phyloP scores from a whole-genome alignment of 1,284 basidiomycete species.

The Mrakiaceae sp. region DNA sequence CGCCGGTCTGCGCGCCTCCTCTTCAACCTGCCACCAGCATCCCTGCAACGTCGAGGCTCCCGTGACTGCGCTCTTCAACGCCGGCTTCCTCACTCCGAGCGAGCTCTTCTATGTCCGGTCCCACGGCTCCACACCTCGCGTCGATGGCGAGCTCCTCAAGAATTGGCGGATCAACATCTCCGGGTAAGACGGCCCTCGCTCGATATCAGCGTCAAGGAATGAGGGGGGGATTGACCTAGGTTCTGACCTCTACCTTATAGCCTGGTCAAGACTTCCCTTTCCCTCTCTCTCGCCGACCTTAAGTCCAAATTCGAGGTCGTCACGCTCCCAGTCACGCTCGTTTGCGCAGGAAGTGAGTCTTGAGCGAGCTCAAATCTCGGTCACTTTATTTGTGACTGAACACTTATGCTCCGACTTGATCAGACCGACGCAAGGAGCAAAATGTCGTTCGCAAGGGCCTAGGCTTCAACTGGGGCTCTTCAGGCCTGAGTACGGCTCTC shows the following conservation, averaged over 20 bases:
- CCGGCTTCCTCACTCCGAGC: slow-evolving; percentile 51
- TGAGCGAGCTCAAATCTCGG: neutral
- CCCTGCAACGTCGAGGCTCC: slow-evolving; percentile 52
- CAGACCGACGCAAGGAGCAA: slow-evolving; percentile 52
- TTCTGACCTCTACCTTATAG: slow-evolving; percentile 13
- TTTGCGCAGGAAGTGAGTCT: slow-evolving; percentile 47
- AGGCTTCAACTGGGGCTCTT: slow-evolving; percentile 31
- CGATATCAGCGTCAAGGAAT: no score
- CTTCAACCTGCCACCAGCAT: slow-evolving; percentile 34
- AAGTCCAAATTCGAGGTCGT: slow-evolving; percentile 43
- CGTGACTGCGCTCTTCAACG: slow-evolving; percentile 42
- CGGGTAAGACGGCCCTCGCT: slow-evolving; percentile 28
- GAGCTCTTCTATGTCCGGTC: slow-evolving; percentile 57
- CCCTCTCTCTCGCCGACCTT: slow-evolving; percentile 41
- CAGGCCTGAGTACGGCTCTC: slow-evolving; percentile 48
- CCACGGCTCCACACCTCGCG: slow-evolving; percentile 51
- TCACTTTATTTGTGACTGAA: neutral
- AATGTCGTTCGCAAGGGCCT: slow-evolving; percentile 54
- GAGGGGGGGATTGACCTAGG: neutral
- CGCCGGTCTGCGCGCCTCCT: no score
- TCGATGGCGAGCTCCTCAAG: slow-evolving; percentile 35
- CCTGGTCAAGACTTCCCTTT: slow-evolving; percentile 38
- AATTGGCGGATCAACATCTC: slow-evolving; percentile 47
- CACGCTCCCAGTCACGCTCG: slow-evolving; percentile 53
- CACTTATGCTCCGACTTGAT: neutral